These are phyloP conservation scores for Polygonum maritimum DNA, from an alignment of 148 eudicot species.

Conservation along the genomic window DNA sequence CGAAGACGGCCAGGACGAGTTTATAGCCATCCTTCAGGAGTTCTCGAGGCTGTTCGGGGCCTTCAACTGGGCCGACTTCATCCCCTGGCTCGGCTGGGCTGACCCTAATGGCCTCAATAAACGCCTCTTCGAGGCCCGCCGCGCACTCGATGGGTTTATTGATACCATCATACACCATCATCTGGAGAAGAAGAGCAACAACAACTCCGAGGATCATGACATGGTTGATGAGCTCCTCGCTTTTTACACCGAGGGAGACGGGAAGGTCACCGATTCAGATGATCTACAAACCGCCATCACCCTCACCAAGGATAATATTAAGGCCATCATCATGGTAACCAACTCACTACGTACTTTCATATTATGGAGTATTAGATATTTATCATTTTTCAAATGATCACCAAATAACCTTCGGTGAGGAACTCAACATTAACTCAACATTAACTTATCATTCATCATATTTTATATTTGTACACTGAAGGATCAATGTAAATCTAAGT, in stretches of 20 bases:
- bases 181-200: constrained; percentile 26
- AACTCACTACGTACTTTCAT: background rate
- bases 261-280: no score
- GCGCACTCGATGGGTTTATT: constrained; percentile 56
- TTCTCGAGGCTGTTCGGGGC: constrained; percentile 57
- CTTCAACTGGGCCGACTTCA: constrained; percentile 61
- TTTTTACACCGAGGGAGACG: constrained; percentile 45
- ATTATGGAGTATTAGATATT: no score
- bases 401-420: no score
- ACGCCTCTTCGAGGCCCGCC: constrained; percentile 46
- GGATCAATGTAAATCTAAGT: no score
- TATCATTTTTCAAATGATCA: background rate
- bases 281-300: constrained; percentile 16
- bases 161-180: constrained; percentile 74
- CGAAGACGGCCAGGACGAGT: constrained; percentile 45
- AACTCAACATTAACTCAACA: no score
- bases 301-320: constrained; percentile 70
- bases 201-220: constrained; percentile 15
- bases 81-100: constrained; percentile 47
- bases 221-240: constrained; percentile 83
- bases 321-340: constrained; percentile 72
- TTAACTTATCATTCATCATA: no score
- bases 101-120: constrained; percentile 56
- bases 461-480: no score
- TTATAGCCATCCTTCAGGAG: constrained; percentile 45